These are phyloP conservation scores for Collariella sp. DNA, from an alignment of 495 filamentous ascomycete species.

Conservation along the genomic window DNA sequence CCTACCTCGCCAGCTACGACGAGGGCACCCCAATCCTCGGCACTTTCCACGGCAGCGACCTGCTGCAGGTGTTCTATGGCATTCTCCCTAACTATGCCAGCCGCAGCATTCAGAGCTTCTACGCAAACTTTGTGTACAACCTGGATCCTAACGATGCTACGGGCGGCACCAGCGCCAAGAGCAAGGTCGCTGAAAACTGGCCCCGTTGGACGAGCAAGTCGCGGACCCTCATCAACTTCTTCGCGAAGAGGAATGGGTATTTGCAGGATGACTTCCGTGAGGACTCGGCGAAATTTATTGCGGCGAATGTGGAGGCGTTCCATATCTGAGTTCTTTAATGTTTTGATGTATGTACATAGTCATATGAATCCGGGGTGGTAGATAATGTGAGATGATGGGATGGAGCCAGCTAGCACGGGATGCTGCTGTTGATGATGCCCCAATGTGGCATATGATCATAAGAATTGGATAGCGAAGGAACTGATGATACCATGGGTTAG, in stretches of 20 bases:
- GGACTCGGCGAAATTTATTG: constrained; percentile 41
- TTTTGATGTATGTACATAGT: no score
- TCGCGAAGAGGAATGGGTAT: constrained; percentile 33
- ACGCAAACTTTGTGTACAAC: constrained; percentile 56
- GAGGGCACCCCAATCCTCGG: constrained; percentile 61
- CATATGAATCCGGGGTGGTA: no score
- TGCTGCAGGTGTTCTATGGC: constrained; percentile 58
- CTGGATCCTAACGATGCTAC: constrained; percentile 52
- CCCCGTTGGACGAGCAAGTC: constrained; percentile 48
- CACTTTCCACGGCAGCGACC: constrained; percentile 62
- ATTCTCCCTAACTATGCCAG: constrained; percentile 54
- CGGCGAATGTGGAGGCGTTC: constrained; percentile 36
- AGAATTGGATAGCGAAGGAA: no score
- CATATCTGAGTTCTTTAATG: no score
- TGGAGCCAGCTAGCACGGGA: no score
- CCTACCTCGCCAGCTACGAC: constrained; percentile 61
- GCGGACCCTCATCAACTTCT: constrained; percentile 51
- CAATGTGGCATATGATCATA: no score
- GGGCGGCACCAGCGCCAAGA: constrained; percentile 24
- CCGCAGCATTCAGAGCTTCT: constrained; percentile 50
- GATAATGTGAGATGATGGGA: no score
- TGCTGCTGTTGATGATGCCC: no score
- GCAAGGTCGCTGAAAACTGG: constrained; percentile 42
- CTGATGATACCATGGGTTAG: no score
- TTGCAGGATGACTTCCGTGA: constrained; percentile 54